Conservation (phyloP, 148 eudicot genomes). For the Rhododendron ferrugineum region DNA sequence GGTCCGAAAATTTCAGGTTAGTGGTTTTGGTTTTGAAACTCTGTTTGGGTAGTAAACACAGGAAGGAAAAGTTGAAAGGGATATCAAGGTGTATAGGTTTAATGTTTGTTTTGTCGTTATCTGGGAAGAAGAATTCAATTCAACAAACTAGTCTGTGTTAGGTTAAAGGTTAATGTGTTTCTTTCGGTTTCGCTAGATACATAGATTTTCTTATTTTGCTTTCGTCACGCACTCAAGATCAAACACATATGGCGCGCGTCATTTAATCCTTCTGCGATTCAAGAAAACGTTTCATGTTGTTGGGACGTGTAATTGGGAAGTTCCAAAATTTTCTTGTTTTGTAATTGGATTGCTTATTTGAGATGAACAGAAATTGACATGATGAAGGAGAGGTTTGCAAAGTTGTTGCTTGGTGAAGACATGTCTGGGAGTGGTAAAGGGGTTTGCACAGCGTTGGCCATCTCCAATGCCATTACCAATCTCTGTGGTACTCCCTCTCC, state of each 20-base stretch:
- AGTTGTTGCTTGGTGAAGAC: conserved; percentile 88
- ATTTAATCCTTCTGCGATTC: neutral
- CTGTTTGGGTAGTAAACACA: neutral
- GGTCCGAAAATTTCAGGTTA: conserved; percentile 56
- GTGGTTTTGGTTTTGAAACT: conserved; percentile 9
- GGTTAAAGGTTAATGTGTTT: neutral
- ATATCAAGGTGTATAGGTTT: neutral
- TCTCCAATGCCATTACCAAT: conserved; percentile 92
- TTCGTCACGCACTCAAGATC: neutral
- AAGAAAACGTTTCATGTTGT: neutral
- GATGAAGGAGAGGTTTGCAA: conserved; percentile 96
- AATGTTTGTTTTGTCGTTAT: neutral
- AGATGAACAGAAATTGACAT: conserved; percentile 55
- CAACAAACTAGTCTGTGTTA: neutral
- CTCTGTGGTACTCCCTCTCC: conserved; percentile 53
- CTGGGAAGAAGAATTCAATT: neutral
- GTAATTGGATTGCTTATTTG: neutral
- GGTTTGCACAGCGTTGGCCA: conserved; percentile 74
- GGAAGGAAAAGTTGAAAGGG: neutral
- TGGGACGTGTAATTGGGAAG: neutral
- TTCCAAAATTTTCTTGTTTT: conserved; percentile 8
- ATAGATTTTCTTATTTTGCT: neutral
- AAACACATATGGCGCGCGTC: neutral
- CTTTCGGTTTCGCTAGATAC: neutral
- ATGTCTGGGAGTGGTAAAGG: conserved; percentile 99